Evolutionary conservation across 257 asterid genomes (phyloP).

Genomic region (Solanum pinnatisectum): DNA sequence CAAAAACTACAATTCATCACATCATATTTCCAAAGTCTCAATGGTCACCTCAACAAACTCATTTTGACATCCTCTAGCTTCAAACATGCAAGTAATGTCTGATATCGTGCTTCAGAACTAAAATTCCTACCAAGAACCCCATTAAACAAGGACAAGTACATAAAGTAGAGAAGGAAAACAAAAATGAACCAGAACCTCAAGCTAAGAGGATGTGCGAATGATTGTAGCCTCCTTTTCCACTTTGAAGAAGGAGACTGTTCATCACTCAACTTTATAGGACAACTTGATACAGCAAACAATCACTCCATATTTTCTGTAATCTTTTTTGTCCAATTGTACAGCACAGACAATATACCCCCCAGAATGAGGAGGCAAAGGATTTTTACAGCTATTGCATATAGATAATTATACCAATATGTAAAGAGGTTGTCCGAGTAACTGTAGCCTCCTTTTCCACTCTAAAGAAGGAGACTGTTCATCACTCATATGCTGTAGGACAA

Average conservation of each 20-base stretch:
- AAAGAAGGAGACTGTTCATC: slow-evolving; percentile 28
- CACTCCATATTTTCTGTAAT: slow-evolving; percentile 7
- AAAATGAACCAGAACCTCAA: background rate
- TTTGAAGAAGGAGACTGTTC: slow-evolving; percentile 26
- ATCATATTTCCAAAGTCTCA: background rate
- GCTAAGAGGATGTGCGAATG: slow-evolving; percentile 6
- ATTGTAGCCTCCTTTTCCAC: slow-evolving; percentile 28
- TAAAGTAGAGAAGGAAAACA: background rate
- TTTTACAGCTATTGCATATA: background rate
- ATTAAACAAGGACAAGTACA: background rate
- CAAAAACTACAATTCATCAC: background rate
- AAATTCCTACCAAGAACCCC: background rate
- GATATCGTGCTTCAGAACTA: background rate
- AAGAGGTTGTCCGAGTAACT: slow-evolving; percentile 5
- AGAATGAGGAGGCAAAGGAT: background rate
- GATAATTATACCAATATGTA: background rate
- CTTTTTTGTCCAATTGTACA: slow-evolving; percentile 12
- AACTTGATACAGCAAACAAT: slow-evolving; percentile 10
- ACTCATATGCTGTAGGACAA: slow-evolving; percentile 14
- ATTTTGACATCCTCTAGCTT: background rate
- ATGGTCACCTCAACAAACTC: background rate
- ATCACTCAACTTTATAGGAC: slow-evolving; percentile 22
- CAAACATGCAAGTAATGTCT: background rate
- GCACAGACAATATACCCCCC: background rate
- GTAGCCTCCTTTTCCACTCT: slow-evolving; percentile 23